These are phyloP conservation scores for Sphenostylis stenocarpa DNA, from an alignment of 306 rosid species.

Conservation along the genomic window DNA sequence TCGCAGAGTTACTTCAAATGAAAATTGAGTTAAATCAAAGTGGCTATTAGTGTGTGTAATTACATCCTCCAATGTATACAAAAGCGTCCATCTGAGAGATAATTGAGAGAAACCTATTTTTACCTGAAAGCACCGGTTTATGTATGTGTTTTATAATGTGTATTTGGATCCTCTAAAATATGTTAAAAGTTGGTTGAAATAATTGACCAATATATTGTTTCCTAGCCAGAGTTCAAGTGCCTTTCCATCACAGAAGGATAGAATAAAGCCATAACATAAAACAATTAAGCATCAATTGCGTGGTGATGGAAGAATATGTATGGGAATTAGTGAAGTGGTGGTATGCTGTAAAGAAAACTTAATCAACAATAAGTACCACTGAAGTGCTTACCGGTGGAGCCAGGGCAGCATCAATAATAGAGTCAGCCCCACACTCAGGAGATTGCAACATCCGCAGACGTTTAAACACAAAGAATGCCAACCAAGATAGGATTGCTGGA, in stretches of 20 bases:
- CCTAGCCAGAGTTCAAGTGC: constrained; percentile 22
- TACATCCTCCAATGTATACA: neutral
- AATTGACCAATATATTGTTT: constrained; percentile 16
- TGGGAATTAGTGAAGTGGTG: neutral
- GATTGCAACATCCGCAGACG: constrained; percentile 58
- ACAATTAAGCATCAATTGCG: neutral
- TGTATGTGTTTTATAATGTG: neutral
- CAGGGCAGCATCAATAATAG: constrained; percentile 79
- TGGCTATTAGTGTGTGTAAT: neutral
- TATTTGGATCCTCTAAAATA: neutral
- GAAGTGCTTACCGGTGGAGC: constrained; percentile 66
- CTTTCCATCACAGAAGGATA: constrained; percentile 15
- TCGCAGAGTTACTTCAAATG: constrained; percentile 9
- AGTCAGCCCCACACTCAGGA: constrained; percentile 56
- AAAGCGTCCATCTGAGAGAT: neutral
- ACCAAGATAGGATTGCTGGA: constrained; percentile 53
- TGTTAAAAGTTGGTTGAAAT: neutral
- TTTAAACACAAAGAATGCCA: constrained; percentile 48
- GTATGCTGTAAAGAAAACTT: constrained; percentile 2
- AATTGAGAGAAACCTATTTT: neutral
- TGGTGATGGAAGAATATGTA: neutral
- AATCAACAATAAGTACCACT: constrained; percentile 5
- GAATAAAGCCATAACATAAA: constrained; percentile 3
- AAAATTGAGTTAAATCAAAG: neutral
- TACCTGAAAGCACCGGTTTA: neutral